Base-by-base conservation (phyloP, 768 basidiomycete species). In the Trametes maxima region DNA sequence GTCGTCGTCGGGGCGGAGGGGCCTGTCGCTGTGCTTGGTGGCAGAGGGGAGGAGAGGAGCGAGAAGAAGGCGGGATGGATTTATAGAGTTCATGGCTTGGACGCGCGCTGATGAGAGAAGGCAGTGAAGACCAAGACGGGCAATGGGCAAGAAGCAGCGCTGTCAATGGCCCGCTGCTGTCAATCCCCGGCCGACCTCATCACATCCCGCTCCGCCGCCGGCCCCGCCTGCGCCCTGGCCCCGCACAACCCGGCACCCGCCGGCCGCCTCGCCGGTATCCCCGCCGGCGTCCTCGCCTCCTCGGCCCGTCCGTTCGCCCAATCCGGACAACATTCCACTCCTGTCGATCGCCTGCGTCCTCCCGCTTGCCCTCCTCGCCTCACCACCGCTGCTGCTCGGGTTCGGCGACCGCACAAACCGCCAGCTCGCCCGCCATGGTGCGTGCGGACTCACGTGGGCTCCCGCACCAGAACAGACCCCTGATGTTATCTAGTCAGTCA, bases 401-500 rank as follows among this genome's bases (percentile, higher is more conserved):
- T 5, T 57, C n/a, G 35, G 43, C 49, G 33, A 53, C 37, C 40
- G 25, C 11, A 21, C 45, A 37, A 33, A 47, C 28, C 36, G 64
- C 49, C 55, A 66, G 61, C 48, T 21, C 53, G 36, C 22, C 42
- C 24, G n/a, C 36, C 51, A 70, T 67, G 70, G 65, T 70, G 54
- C 66, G 69, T 64, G 42, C 53, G 24, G 24, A 54, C 33, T 60
- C 46, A 64, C 46, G 59, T 36, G 55, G 25, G 25, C 56, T 33
- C 24, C 60, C 33, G 39, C 50, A 35, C 37, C 45, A 24, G 37
- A 35, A 17, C 51, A 14, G 35, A 35, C 45, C 45, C 14, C 65
- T 71, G 56, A 69, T 49, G 51, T 17, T 40, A 46, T 57, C 65
- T 60, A 63, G 95, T 96, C 96, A 58, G 95, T 97, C 42, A 98